phyloP scores from a whole-genome alignment of 768 basidiomycete genomes.

The Goffeauzyma gilvescens region DNA sequence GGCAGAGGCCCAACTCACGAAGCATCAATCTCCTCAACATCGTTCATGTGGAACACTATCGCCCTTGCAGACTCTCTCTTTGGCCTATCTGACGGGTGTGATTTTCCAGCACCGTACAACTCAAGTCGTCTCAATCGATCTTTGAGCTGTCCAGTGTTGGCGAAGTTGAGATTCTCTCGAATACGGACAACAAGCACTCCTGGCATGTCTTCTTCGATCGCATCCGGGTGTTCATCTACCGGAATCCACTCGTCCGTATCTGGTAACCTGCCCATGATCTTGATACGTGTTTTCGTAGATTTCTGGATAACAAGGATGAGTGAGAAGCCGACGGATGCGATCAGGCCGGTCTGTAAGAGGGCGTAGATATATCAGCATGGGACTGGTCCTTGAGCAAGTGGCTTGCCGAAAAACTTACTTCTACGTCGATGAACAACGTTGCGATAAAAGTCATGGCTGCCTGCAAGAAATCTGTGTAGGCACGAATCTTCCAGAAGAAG shows the following conservation, averaged over 20 bases:
- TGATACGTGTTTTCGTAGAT: constrained; percentile 74
- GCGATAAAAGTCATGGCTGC: constrained; percentile 75
- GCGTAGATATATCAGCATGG: not conserved
- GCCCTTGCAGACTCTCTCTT: constrained; percentile 52
- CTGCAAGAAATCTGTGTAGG: constrained; percentile 75
- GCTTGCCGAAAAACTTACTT: constrained; percentile 33
- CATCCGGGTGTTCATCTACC: constrained; percentile 68
- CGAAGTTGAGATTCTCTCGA: constrained; percentile 78
- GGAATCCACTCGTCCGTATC: constrained; percentile 80
- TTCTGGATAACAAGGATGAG: constrained; percentile 74
- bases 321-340: constrained; percentile 71
- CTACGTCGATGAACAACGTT: constrained; percentile 75
- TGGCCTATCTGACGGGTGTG: constrained; percentile 74
- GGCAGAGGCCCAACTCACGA: constrained; percentile 39
- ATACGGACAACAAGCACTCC: constrained; percentile 60
- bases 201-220: constrained; percentile 41
- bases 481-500: constrained; percentile 74
- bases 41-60: constrained; percentile 80
- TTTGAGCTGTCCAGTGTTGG: constrained; percentile 89
- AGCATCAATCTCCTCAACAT: constrained; percentile 73
- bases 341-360: constrained; percentile 46
- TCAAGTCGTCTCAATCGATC: constrained; percentile 50
- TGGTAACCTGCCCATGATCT: constrained; percentile 73
- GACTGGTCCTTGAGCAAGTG: not conserved
- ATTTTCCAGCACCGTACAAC: constrained; percentile 57